Percentiles rank a stretch among this genome's conserved stretches.
These are phyloP conservation scores for Barnettozyma pratensis DNA, from an alignment of 805 yeast species.

Conservation along the genomic window DNA sequence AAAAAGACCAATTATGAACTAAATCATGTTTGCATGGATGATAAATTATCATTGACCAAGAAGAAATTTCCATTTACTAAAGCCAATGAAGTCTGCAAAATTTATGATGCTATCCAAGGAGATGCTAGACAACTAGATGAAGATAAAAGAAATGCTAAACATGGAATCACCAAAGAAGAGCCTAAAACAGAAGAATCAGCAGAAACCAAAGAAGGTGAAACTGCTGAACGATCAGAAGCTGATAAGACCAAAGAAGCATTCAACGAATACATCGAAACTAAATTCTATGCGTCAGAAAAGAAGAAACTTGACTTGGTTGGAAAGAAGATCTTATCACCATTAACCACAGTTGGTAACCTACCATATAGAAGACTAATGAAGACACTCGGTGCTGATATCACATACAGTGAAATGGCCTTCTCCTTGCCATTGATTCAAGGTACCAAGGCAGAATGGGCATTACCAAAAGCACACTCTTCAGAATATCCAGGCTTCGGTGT, in stretches of 20 bases:
- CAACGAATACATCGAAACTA: conserved; percentile 66
- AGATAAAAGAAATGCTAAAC: conserved; percentile 28
- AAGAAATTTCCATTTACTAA: conserved; percentile 54
- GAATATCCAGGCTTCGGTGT: conserved; percentile 91
- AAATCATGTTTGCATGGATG: conserved; percentile 50
- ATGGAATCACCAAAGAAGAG: conserved; percentile 7
- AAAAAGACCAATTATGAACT: conserved; percentile 46
- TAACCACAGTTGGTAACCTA: conserved; percentile 95
- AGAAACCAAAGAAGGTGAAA: conserved; percentile 13
- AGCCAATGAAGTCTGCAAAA: conserved; percentile 54
- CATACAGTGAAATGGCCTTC: conserved; percentile 95
- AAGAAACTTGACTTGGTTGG: conserved; percentile 58
- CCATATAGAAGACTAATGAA: conserved; percentile 94
- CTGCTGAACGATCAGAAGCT: conserved; percentile 12
- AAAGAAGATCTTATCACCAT: conserved; percentile 88
- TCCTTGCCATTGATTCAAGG: conserved; percentile 84
- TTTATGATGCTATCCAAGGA: conserved; percentile 53
- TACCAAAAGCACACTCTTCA: conserved; percentile 78
- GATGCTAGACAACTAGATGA: conserved; percentile 32
- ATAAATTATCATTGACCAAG: conserved; percentile 33
- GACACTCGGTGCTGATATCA: conserved; percentile 83
- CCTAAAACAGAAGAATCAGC: conserved; percentile 15
- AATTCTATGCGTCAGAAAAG: conserved; percentile 78
- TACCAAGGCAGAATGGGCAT: conserved; percentile 93
- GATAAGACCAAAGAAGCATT: conserved; percentile 29